Evolutionary conservation across 2,329 filamentous ascomycete genomes (phyloP).

Genomic region (Parastagonospora nodorum): DNA sequence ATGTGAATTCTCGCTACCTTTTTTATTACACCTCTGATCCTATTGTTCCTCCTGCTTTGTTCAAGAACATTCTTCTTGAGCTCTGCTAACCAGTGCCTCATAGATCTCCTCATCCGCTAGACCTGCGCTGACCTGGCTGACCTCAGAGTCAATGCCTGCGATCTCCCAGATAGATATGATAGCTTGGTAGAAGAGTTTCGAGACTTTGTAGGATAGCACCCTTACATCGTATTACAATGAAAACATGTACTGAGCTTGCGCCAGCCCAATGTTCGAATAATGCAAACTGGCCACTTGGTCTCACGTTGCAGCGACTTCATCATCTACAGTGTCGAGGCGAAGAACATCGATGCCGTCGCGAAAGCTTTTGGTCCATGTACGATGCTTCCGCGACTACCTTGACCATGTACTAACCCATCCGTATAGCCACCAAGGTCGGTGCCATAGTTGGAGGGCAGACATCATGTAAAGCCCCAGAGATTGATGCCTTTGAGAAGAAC

Average conservation of each 20-base stretch:
- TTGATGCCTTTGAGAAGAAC: conserved; percentile 87
- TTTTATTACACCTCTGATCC: conserved; percentile 81
- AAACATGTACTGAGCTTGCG: conserved; percentile 50
- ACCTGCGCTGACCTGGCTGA: conserved; percentile 25
- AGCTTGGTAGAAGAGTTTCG: conserved; percentile 79
- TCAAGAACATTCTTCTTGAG: conserved; percentile 19
- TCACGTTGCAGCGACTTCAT: conserved; percentile 97
- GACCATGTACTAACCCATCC: conserved; percentile 8
- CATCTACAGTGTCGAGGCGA: conserved; percentile 97
- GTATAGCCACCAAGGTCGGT: conserved; percentile 84
- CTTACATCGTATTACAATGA: conserved; percentile 45
- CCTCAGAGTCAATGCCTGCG: conserved; percentile 88
- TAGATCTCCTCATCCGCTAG: conserved; percentile 16
- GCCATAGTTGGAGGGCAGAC: conserved; percentile 98
- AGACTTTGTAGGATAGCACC: conserved; percentile 73
- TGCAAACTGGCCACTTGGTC: conserved; percentile 92
- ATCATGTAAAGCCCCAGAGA: conserved; percentile 96
- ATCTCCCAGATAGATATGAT: conserved; percentile 87
- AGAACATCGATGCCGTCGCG: conserved; percentile 85
- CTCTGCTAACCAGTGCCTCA: conserved; percentile 42
- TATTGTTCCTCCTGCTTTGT: conserved; percentile 23
- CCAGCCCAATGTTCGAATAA: conserved; percentile 81
- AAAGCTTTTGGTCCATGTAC: conserved; percentile 90
- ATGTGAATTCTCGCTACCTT: conserved; percentile 99
- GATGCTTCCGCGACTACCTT: conserved; percentile 34